These are phyloP conservation scores for Perkinsus marinus DNA, from an alignment of 169 alveolate species.

Conservation along the genomic window DNA sequence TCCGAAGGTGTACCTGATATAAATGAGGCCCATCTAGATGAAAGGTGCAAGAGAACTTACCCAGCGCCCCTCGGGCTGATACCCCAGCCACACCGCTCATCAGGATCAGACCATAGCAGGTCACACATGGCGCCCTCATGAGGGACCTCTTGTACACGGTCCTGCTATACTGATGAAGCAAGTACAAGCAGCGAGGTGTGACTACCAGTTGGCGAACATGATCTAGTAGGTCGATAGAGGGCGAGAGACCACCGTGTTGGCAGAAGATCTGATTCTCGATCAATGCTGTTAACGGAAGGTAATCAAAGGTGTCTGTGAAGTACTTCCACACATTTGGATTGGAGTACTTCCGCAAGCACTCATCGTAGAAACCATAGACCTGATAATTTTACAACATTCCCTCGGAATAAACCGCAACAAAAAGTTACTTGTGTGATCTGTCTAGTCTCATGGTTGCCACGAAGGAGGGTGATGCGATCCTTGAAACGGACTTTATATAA, in stretches of 20 bases:
- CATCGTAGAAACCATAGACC: conserved; percentile 95
- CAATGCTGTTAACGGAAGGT: conserved; percentile 85
- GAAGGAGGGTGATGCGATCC: conserved; percentile 69
- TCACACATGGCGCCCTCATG: conserved; percentile 98
- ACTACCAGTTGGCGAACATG: conserved; percentile 59
- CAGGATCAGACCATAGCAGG: conserved; percentile 96
- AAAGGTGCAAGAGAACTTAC: conserved; percentile 17
- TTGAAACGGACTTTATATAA: conserved; percentile 79
- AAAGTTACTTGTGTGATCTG: conserved; percentile 68
- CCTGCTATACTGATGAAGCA: not conserved
- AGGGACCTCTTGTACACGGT: conserved; percentile 75
- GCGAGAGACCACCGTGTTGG: conserved; percentile 95
- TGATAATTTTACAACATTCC: not conserved
- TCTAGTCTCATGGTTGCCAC: conserved; percentile 94
- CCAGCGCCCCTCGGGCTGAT: conserved; percentile 96
- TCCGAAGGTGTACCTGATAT: not conserved
- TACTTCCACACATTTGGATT: conserved; percentile 85
- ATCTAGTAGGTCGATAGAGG: conserved; percentile 77
- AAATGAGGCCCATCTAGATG: not conserved
- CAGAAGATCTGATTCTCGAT: conserved; percentile 83
- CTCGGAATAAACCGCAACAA: not conserved
- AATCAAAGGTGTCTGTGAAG: conserved; percentile 89
- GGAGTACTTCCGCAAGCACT: conserved; percentile 89
- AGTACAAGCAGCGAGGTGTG: conserved; percentile 19
- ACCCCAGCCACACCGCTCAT: conserved; percentile 83